A percentile compares a stretch with the other conserved stretches of the same genome.
Conservation (phyloP, 257 asterid genomes). For the Nicotiana tabacum region DNA sequence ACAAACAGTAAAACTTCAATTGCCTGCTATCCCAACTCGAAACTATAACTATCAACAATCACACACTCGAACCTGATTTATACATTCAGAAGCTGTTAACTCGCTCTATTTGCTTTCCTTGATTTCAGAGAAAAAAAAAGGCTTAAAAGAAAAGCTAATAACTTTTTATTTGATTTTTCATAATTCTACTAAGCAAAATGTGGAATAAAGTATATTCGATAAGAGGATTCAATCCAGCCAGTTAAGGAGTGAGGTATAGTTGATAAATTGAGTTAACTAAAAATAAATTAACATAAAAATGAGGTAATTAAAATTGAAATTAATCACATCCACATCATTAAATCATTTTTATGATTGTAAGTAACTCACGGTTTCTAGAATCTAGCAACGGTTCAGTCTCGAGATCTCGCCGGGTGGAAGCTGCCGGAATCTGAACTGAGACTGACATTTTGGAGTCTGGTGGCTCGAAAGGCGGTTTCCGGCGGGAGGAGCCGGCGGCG, state of each 20-base stretch:
- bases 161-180: background rate
- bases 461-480: constrained; percentile 25
- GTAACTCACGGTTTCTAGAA: constrained; percentile 58
- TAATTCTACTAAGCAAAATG: background rate
- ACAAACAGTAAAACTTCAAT: background rate
- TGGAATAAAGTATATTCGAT: background rate
- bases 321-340: background rate
- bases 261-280: background rate
- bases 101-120: background rate
- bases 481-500: constrained; percentile 24
- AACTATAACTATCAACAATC: background rate
- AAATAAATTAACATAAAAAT: background rate
- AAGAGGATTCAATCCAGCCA: background rate
- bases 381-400: constrained; percentile 60
- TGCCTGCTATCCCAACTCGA: background rate
- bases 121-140: background rate
- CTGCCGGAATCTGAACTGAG: constrained; percentile 32
- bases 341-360: background rate
- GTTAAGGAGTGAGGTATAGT: background rate
- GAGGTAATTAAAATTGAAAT: background rate
- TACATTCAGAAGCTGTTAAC: background rate
- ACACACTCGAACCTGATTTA: background rate
- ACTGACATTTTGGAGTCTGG: constrained; percentile 51
- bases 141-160: background rate
- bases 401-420: constrained; percentile 39